A percentile compares a stretch with the other conserved stretches of the same genome.
Conservation (phyloP, 192 early-diverging fungal genomes). For the Podila epigama region DNA sequence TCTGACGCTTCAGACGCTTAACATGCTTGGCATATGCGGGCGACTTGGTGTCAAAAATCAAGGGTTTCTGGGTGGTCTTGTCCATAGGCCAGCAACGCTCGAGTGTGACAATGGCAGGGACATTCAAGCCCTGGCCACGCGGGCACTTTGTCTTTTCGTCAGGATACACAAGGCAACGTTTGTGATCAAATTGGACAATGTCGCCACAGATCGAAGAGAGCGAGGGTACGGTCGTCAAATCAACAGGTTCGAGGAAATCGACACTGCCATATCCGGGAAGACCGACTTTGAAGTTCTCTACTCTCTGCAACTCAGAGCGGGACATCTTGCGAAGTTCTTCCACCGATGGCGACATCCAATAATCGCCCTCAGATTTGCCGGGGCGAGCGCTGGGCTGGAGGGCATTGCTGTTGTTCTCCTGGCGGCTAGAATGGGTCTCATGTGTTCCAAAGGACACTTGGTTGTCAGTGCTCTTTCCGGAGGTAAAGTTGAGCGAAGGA, state of each 20-base stretch:
- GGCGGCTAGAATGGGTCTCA: not conserved
- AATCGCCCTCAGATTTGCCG: constrained; percentile 56
- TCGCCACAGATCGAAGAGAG: constrained; percentile 74
- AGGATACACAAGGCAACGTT: constrained; percentile 82
- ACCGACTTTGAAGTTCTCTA: constrained; percentile 80
- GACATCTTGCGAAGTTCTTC: constrained; percentile 74
- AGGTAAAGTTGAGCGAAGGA: not conserved
- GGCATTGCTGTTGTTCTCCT: not conserved
- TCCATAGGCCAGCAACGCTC: constrained; percentile 87
- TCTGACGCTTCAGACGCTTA: constrained; percentile 70
- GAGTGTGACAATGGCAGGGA: constrained; percentile 80
- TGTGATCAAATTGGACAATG: constrained; percentile 78
- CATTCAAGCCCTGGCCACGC: constrained; percentile 88
- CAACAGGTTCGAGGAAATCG: constrained; percentile 80
- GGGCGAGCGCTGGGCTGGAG: not conserved
- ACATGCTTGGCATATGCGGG: constrained; percentile 73
- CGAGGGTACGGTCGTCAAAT: constrained; percentile 70
- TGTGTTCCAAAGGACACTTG: not conserved
- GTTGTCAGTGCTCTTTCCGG: not conserved
- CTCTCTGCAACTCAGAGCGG: constrained; percentile 69
- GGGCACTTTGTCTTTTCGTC: constrained; percentile 81
- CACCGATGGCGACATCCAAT: constrained; percentile 80
- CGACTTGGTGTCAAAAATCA: constrained; percentile 70
- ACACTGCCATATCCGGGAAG: constrained; percentile 77
- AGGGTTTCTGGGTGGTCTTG: constrained; percentile 70